These are phyloP conservation scores for Colletotrichum aenigma DNA, from an alignment of 2,329 filamentous ascomycete genomes.

Conservation along the genomic window DNA sequence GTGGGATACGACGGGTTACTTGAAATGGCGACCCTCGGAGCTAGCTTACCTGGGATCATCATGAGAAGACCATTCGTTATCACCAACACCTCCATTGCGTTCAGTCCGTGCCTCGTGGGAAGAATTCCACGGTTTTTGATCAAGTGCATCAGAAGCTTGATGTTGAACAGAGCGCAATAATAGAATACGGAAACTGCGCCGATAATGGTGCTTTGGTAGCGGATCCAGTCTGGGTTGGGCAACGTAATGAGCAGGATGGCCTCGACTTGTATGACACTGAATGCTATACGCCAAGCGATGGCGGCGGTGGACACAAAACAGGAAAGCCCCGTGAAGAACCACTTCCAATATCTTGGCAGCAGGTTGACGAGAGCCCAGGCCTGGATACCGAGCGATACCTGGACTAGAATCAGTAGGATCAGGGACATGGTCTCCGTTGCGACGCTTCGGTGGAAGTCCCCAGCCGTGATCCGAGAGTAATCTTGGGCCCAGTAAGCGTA, in stretches of 20 bases:
- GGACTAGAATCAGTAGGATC: conserved; percentile 48
- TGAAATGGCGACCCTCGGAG: neutral
- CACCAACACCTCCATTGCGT: conserved; percentile 58
- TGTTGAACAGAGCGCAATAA: conserved; percentile 62
- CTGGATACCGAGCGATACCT: conserved; percentile 54
- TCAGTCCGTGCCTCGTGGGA: conserved; percentile 44
- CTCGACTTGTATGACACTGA: conserved; percentile 39
- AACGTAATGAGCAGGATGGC: conserved; percentile 28
- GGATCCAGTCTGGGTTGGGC: conserved; percentile 36
- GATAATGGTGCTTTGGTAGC: conserved; percentile 38
- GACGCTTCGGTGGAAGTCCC: conserved; percentile 40
- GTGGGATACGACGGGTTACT: neutral
- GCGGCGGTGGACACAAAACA: conserved; percentile 31
- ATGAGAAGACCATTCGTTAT: conserved; percentile 62
- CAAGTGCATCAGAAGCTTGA: conserved; percentile 54
- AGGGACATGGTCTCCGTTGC: conserved; percentile 46
- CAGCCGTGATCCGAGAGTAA: conserved; percentile 47
- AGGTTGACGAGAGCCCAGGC: conserved; percentile 56
- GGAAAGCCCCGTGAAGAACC: conserved; percentile 34
- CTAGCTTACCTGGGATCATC: conserved; percentile 54
- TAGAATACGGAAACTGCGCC: conserved; percentile 50
- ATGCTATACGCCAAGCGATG: conserved; percentile 35
- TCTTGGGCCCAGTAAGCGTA: conserved; percentile 66
- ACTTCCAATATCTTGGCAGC: conserved; percentile 44
- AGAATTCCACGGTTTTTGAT: conserved; percentile 51